Evolutionary conservation across 495 filamentous ascomycete species (phyloP), one percentile per base, ranked within the genome.

Genomic region (Neurospora pannonica): DNA sequence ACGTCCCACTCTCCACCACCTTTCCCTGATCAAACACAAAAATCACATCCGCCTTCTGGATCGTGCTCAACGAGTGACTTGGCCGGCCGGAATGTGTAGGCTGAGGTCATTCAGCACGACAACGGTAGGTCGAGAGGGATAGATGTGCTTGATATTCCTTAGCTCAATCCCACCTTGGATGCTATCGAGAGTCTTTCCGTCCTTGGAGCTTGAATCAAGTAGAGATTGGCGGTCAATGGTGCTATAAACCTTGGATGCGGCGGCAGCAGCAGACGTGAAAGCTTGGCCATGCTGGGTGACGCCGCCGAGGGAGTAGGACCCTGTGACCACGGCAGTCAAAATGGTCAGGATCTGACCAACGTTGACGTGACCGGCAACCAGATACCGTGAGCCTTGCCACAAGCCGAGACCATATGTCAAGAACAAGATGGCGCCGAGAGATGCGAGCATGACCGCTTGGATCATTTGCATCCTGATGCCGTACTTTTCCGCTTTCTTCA

Each of bases 61-160:
- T 42, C 5, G 39, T 42, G 4, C 39, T 42, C 39, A 42, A 42
- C 39, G 15, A 54, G 92, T 92, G 46, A 90, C 92, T 81, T 95
- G 92, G 15, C 94, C 94, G 15, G 94, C 91, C 19, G 91, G 90
- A 71, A 97, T 90, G 1, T 84, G 73, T 7, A 97, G 84, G 70
- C 86, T 93, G 71, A 97, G 91, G 73, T 91, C 88, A 40, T 92
- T 82, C 87, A 97, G 92, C 21, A 97, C 89, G 17, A 89, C 87
- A 46, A 94, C 93, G 76, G 95, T 92, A 0, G 94, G 92, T 37
- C 94, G 87, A 1, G 93, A 96, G 5, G 94, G 94, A 75, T 97
- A 97, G 74, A 97, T 92, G 77, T 94, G 93, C 81, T 91, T 94
- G 77, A 97, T 85, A 71, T 92, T 85, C 69, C 86, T 83, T 34